phyloP scores from a whole-genome alignment of 1,139 yeast species.

The Lodderomyces pseudojiufengensis region DNA sequence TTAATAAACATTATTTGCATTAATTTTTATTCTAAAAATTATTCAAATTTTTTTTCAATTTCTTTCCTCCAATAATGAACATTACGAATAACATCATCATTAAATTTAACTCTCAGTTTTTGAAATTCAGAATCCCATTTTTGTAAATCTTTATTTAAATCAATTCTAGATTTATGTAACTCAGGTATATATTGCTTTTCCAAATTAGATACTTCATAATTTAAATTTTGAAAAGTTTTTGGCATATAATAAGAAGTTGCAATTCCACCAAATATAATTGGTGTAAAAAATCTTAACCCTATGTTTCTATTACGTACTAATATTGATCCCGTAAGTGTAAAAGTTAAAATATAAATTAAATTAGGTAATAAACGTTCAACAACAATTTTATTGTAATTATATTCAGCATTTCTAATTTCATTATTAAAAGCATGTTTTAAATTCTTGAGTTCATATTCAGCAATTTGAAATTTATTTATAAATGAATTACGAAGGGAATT shows the following conservation, averaged over 20 bases:
- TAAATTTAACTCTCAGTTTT: slow-evolving; percentile 12
- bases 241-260: slow-evolving; percentile 41
- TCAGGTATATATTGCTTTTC: slow-evolving; percentile 54
- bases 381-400: slow-evolving; percentile 23
- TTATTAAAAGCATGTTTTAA: slow-evolving; percentile 43
- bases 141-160: slow-evolving; percentile 14
- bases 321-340: slow-evolving; percentile 55
- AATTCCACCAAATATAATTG: slow-evolving; percentile 45
- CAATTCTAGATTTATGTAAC: slow-evolving; percentile 18
- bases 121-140: slow-evolving; percentile 15
- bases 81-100: slow-evolving; percentile 13
- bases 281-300: slow-evolving; percentile 49
- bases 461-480: slow-evolving; percentile 33
- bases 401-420: slow-evolving; percentile 30
- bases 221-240: slow-evolving; percentile 21
- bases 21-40: slow-evolving; percentile 2
- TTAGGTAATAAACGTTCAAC: slow-evolving; percentile 52
- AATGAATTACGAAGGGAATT: slow-evolving; percentile 35
- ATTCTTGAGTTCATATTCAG: slow-evolving; percentile 42
- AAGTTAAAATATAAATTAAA: slow-evolving; percentile 51
- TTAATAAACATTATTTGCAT: not conserved
- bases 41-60: slow-evolving; percentile 2
- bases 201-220: slow-evolving; percentile 30
- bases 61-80: slow-evolving; percentile 28
- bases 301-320: slow-evolving; percentile 44